Base-by-base conservation (phyloP, 2,329 filamentous ascomycete genomes). In the Scortechinia acanthostroma region DNA sequence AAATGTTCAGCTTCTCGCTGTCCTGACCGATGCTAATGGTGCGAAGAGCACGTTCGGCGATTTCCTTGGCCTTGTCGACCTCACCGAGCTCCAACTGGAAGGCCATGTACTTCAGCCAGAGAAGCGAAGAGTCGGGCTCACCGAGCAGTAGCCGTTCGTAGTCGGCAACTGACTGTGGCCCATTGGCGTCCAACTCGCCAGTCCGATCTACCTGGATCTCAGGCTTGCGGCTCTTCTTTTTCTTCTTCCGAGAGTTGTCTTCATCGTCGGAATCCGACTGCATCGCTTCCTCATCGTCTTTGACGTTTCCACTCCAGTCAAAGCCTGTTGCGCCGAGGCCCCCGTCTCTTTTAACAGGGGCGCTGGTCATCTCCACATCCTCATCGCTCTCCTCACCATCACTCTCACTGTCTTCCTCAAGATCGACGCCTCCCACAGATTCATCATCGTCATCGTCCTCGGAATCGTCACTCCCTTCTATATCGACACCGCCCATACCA, bases 71-170 rank as follows among this genome's bases (percentile, higher is more conserved):
- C 64, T 90, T 93, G 49, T 84, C 80, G 17, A 94, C 74, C 65
- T 98, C 93, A 58, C 88, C 88, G 44, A 95, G 78, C 59, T 95
- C 86, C 63, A 96, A 83, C 65, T 97, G 89, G 76, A 95, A 95
- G n/a, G 91, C 90, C 89, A 98, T 97, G 68, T 98, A 98, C 52
- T 88, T 80, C 45, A 96, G 88, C 93, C 93, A 98, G 21, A 97
- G 76, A 49, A 85, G 74, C 1, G 91, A 94, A n/a, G 88, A 91
- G 66, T 97, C 90, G 2, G 93, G 90, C 60, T 95, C 87, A 46
- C 90, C 88, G 19, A 98, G 79, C 35, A 98, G 77, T 20, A 96
- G 81, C 53, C 93, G 85, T 67, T 98, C 94, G 62, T 90, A 98
- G 64, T 98, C 94, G 50, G 86, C 88, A 15, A 88, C 78, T 1